Conservation (phyloP, 2,329 filamentous ascomycete species). For the Trichoderma aggressivum region DNA sequence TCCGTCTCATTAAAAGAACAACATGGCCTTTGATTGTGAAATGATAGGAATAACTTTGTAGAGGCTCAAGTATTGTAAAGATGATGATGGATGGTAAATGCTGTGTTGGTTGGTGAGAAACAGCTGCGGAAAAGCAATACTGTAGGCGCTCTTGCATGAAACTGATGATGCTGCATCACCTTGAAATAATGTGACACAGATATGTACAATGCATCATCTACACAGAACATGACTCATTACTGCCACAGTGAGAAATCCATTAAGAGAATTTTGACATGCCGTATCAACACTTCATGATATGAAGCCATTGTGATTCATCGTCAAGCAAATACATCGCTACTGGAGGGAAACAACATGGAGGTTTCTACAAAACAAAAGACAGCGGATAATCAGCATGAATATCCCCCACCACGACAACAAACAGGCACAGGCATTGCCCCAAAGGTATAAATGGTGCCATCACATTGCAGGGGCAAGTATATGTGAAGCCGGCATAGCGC, state of each 20-base stretch:
- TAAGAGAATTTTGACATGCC: neutral
- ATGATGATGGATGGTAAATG: too few species aligned
- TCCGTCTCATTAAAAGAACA: too few species aligned
- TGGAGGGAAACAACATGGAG: neutral
- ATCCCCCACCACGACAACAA: neutral
- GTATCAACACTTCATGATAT: neutral
- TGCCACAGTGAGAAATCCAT: too few species aligned
- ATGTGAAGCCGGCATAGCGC: constrained; percentile 61
- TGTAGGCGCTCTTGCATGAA: neutral
- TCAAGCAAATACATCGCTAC: neutral
- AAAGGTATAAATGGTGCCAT: constrained; percentile 23
- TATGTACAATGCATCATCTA: neutral
- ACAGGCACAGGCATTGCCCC: neutral
- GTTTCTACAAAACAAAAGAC: neutral
- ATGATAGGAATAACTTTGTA: too few species aligned
- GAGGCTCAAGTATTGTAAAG: too few species aligned
- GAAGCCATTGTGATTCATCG: neutral
- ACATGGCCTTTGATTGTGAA: too few species aligned
- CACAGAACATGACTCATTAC: neutral
- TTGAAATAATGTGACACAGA: neutral
- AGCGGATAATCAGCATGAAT: neutral
- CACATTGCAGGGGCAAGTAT: constrained; percentile 38
- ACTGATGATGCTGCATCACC: neutral
- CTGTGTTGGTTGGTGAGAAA: neutral
- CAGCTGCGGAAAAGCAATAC: neutral